Evolutionary conservation across 306 rosid genomes (phyloP), one percentile per base, ranked within the genome.

Genomic region (Quercus berberidifolia): DNA sequence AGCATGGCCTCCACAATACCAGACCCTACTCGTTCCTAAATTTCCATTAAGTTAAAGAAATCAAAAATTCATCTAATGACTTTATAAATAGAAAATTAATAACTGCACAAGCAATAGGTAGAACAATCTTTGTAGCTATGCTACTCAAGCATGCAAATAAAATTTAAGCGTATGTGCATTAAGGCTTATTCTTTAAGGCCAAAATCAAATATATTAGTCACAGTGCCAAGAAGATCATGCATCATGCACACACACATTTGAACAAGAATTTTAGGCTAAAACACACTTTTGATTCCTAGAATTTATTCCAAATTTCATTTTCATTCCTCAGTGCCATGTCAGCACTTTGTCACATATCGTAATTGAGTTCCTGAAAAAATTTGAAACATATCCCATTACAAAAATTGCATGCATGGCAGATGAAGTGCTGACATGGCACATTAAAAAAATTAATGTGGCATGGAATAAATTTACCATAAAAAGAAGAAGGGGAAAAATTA

Each of bases 1-100:
- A 90, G 80, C 99, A 96, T 96, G 55, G 96, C 96, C 89, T 90
- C 99, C 90, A 93, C 98, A 82, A 62, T 78, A 69, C 83, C 86
- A 15, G 88, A 88, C 60, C 99, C 99, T 21, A 83, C 90, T 18
- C 93, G 88, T 73, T 83, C 94, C 96, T 90, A 78, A 14, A 41
- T 77, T 77, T 60, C 75, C 79, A 74, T 67, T 56, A 49, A 57
- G 65, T 35, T 70, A 59, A 28, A 79, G 4, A 43, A 64, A 21
- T 35, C 18, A 79, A 26, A 46, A 58, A 8, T 17, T 30, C 15
- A 11, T 20, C 11, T 5, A 63, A 59, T 4, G 70, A 15, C 52
- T 2, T 5, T 43, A n/a, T 18, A 52, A 43, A 13, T 13, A 28
- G 21, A 76, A 14, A 15, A 41, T 18, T 49, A 43, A 6, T 35